Conservation (phyloP, 768 basidiomycete genomes). For the Boletus subcaerulescens region DNA sequence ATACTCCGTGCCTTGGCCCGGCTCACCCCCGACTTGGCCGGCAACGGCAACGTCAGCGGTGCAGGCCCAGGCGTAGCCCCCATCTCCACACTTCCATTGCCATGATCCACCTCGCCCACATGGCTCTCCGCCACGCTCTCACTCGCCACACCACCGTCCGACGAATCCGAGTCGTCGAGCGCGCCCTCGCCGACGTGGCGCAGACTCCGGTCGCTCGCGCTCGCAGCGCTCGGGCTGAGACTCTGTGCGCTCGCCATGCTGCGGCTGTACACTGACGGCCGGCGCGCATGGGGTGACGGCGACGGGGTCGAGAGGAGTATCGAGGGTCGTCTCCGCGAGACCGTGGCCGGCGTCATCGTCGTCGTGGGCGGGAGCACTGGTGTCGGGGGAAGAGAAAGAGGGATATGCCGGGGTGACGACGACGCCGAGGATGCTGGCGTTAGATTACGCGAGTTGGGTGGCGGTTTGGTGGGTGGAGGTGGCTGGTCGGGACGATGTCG, state of each 20-base stretch:
- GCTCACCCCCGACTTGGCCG: slow-evolving; percentile 11
- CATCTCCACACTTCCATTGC: slow-evolving; percentile 12
- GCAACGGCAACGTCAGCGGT: too few relatives aligned
- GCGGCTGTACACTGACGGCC: slow-evolving; percentile 42
- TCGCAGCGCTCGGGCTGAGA: slow-evolving; percentile 33
- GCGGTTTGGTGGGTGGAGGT: slow-evolving; percentile 23
- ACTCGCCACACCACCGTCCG: slow-evolving; percentile 27
- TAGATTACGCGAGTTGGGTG: slow-evolving; percentile 42
- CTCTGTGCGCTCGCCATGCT: slow-evolving; percentile 32
- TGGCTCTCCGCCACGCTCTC: slow-evolving; percentile 19
- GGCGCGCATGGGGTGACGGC: slow-evolving; percentile 32
- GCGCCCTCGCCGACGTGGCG: slow-evolving; percentile 75
- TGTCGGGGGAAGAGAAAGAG: slow-evolving; percentile 33
- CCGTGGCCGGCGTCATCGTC: slow-evolving; percentile 46
- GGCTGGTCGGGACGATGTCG: slow-evolving; percentile 20
- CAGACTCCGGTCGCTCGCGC: slow-evolving; percentile 45
- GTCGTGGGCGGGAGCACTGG: slow-evolving; percentile 29
- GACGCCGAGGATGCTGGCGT: slow-evolving; percentile 59
- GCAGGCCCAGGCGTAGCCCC: too few relatives aligned
- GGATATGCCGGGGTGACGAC: slow-evolving; percentile 51
- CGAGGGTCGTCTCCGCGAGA: slow-evolving; percentile 40
- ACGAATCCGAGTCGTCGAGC: slow-evolving; percentile 74
- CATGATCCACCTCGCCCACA: slow-evolving; percentile 32
- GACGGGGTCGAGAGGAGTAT: slow-evolving; percentile 32
- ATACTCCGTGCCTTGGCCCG: slow-evolving; percentile 39